A percentile compares a stretch with the other conserved stretches of the same genome.
Conservation (phyloP, 192 early-diverging fungal species). For the Martensiomyces pterosporus region DNA sequence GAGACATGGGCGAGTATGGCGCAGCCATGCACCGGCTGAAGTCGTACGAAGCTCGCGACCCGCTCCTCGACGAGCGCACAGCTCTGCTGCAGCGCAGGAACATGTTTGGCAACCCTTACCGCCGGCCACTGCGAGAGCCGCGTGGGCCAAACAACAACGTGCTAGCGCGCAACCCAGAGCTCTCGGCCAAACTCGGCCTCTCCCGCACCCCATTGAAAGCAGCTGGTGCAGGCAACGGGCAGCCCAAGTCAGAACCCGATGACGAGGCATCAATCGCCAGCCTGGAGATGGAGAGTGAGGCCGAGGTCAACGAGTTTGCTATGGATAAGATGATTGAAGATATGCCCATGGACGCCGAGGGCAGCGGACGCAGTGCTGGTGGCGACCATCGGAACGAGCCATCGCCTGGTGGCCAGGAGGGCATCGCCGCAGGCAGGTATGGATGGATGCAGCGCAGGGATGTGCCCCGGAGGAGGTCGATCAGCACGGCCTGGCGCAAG, state of each 20-base stretch:
- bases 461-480: slow-evolving; percentile 45
- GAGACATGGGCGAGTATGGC: slow-evolving; percentile 67
- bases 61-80: slow-evolving; percentile 62
- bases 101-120: slow-evolving; percentile 77
- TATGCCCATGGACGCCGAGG: slow-evolving; percentile 20
- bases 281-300: slow-evolving; percentile 49
- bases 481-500: slow-evolving; percentile 45
- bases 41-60: slow-evolving; percentile 57
- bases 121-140: slow-evolving; percentile 50
- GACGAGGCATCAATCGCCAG: slow-evolving; percentile 25
- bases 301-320: slow-evolving; percentile 50
- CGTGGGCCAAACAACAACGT: slow-evolving; percentile 49
- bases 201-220: slow-evolving; percentile 3
- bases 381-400: too few relatives aligned
- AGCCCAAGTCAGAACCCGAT: slow-evolving; percentile 13
- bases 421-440: slow-evolving; percentile 19
- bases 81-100: slow-evolving; percentile 51
- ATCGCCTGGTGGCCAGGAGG: too few relatives aligned
- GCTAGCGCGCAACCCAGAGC: slow-evolving; percentile 39
- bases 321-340: slow-evolving; percentile 49
- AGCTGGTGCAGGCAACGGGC: neutral
- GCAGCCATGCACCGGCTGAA: slow-evolving; percentile 54
- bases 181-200: slow-evolving; percentile 35
- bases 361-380: neutral
- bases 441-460: slow-evolving; percentile 47